Percentiles rank a stretch among this genome's conserved stretches.
Conservation (phyloP, 148 eudicot species). For the Rhododendron molle region DNA sequence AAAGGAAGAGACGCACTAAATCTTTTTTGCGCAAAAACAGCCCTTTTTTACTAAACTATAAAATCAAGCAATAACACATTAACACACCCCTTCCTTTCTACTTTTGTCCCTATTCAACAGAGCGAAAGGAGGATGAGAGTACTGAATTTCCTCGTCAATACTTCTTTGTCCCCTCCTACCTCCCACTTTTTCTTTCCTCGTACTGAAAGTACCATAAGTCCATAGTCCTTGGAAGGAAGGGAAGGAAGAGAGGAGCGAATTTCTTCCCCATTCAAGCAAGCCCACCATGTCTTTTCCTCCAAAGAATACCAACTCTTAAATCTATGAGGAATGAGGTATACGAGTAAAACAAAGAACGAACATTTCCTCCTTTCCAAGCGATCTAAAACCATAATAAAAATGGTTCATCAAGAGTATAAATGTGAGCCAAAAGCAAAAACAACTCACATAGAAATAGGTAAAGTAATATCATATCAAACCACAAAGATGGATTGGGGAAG, state of each 20-base stretch:
- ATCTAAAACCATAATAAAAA: neutral
- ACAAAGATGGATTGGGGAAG: neutral
- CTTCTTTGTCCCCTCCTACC: neutral
- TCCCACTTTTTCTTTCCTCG: neutral
- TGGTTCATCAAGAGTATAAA: neutral
- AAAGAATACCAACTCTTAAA: neutral
- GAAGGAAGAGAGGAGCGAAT: neutral
- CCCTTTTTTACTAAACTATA: neutral
- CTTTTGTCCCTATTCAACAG: neutral
- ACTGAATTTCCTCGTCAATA: neutral
- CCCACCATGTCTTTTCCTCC: neutral
- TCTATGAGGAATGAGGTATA: neutral
- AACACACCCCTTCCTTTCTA: neutral
- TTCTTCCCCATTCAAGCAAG: neutral
- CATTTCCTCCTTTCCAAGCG: neutral
- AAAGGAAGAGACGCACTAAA: neutral
- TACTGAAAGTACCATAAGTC: neutral
- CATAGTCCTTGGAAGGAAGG: neutral
- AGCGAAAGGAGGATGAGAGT: neutral
- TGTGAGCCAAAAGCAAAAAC: neutral
- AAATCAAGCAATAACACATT: neutral
- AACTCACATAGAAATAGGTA: neutral
- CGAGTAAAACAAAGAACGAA: neutral
- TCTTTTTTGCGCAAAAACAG: neutral
- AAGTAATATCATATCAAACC: neutral